Percentiles rank a stretch among this genome's conserved stretches.
phyloP scores from a whole-genome alignment of 441 rosid genomes.

The Viola pubescens region DNA sequence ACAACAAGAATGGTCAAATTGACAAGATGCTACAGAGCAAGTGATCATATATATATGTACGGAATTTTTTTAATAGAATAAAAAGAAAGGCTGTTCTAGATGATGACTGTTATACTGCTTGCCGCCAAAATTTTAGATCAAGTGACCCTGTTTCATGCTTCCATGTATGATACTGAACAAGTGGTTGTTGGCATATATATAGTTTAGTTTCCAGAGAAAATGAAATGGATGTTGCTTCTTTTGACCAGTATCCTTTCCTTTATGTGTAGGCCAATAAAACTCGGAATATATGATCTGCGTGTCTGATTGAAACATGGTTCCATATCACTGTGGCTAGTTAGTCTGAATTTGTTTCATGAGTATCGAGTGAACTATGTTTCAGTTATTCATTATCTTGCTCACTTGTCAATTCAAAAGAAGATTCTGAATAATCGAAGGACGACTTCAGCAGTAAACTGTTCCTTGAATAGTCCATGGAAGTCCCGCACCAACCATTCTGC shows the following conservation, averaged over 20 bases:
- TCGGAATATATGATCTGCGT: no score
- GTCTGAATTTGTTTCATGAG: not conserved
- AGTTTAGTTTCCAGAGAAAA: not conserved
- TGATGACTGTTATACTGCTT: not conserved
- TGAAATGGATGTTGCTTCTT: not conserved
- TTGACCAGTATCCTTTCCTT: not conserved
- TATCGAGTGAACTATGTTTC: not conserved
- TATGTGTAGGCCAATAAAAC: no score
- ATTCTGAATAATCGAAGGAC: not conserved
- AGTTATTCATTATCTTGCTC: not conserved
- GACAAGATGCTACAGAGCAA: constrained; percentile 58
- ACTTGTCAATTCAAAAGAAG: not conserved
- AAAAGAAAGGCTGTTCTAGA: not conserved
- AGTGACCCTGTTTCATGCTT: not conserved
- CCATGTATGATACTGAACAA: not conserved
- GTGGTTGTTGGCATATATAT: not conserved
- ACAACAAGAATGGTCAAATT: constrained; percentile 69
- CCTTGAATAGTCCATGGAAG: not conserved
- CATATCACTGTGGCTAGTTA: not conserved
- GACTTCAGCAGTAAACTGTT: not conserved
- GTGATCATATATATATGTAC: constrained; percentile 27
- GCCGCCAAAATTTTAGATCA: not conserved
- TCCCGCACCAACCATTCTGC: not conserved
- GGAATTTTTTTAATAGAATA: constrained; percentile 6
- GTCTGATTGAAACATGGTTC: no score